Conservation (phyloP, 495 filamentous ascomycete species). For the Bombardia bombarda region DNA sequence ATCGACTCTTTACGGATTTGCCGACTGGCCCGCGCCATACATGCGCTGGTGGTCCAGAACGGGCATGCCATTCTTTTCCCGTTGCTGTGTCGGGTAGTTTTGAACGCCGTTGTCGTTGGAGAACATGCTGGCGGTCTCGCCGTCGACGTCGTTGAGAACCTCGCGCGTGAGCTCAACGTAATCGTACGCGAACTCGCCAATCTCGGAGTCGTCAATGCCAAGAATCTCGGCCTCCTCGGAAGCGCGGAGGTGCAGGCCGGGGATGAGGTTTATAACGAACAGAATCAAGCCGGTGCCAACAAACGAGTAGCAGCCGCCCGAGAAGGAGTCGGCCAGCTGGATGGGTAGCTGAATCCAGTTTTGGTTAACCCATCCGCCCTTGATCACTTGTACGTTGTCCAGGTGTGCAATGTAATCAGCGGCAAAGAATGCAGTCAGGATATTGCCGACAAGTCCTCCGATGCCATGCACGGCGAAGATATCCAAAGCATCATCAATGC, state of each 20-base stretch:
- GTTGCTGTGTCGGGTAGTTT: not conserved
- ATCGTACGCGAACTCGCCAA: constrained; percentile 97
- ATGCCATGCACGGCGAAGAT: constrained; percentile 91
- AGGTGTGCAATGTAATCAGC: constrained; percentile 87
- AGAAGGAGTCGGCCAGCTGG: constrained; percentile 80
- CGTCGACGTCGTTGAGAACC: constrained; percentile 57
- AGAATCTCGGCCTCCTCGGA: constrained; percentile 80
- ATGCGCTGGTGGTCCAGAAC: constrained; percentile 7
- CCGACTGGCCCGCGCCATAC: not conserved
- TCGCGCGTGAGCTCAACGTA: constrained; percentile 91
- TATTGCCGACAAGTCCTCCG: constrained; percentile 83
- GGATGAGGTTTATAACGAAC: constrained; percentile 79
- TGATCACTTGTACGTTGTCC: constrained; percentile 64
- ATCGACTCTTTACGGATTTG: too few relatives aligned
- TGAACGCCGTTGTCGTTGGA: constrained; percentile 6
- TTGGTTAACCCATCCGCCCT: constrained; percentile 86
- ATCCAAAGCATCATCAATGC: constrained; percentile 84
- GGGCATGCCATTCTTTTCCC: constrained; percentile 11
- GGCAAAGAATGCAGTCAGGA: constrained; percentile 85
- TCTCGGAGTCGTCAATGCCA: constrained; percentile 91
- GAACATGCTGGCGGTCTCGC: constrained; percentile 31
- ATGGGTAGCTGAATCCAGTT: constrained; percentile 85
- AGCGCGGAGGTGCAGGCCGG: constrained; percentile 72
- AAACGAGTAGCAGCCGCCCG: constrained; percentile 83
- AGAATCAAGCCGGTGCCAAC: constrained; percentile 77